These are phyloP conservation scores for Phaffomyces antillensis DNA, from an alignment of 805 yeast genomes.

Conservation along the genomic window DNA sequence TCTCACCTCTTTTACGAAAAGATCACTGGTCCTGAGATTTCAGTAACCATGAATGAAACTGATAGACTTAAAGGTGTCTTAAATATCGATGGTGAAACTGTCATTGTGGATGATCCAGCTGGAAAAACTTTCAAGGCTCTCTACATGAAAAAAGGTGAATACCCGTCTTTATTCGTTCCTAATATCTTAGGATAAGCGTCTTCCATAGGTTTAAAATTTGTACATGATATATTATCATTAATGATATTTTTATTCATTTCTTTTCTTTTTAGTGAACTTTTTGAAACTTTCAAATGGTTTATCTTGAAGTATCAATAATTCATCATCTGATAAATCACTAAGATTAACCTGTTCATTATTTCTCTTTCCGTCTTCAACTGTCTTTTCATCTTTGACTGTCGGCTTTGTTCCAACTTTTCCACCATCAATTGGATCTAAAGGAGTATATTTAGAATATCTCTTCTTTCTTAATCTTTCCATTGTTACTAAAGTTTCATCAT, in stretches of 20 bases:
- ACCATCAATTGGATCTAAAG: background rate
- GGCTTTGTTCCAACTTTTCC: constrained; percentile 6
- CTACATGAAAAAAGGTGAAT: constrained; percentile 1
- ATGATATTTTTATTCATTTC: too few species aligned
- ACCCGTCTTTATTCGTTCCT: background rate
- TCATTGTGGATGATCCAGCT: constrained; percentile 13
- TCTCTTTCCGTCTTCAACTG: too few species aligned
- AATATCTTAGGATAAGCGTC: background rate
- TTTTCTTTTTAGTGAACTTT: background rate
- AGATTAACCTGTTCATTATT: too few species aligned
- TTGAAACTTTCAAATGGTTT: constrained; percentile 7
- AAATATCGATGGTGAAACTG: constrained; percentile 19
- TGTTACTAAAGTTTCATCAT: constrained; percentile 24
- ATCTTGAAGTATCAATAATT: too few species aligned
- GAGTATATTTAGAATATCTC: background rate
- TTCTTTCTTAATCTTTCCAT: constrained; percentile 19
- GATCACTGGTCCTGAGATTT: background rate
- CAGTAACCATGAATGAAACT: constrained; percentile 7
- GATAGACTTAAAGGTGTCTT: constrained; percentile 10
- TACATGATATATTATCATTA: too few species aligned
- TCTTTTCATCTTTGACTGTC: constrained; percentile 4
- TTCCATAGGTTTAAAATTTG: too few species aligned
- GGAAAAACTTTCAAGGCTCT: constrained; percentile 14
- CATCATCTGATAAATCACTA: too few species aligned
- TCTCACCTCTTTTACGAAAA: constrained; percentile 7